Evolutionary conservation across 2,329 filamentous ascomycete species (phyloP).

Genomic region (Fusarium liriodendri): DNA sequence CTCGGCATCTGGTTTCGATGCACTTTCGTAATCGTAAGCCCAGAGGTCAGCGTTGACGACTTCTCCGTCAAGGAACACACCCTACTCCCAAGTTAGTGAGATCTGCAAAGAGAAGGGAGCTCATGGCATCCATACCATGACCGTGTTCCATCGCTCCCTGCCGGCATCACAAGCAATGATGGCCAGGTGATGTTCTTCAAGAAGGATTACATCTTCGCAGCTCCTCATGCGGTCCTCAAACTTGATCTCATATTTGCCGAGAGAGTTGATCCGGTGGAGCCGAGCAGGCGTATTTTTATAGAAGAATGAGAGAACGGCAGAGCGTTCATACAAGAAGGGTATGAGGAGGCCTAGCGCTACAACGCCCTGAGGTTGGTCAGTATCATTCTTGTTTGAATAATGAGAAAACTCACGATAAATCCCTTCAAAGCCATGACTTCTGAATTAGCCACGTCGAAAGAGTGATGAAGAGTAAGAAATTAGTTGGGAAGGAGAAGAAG

Average conservation of each 20-base stretch:
- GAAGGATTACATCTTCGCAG: slow-evolving; percentile 54
- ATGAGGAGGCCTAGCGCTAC: slow-evolving; percentile 14
- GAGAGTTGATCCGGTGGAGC: slow-evolving; percentile 43
- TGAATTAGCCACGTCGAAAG: neutral
- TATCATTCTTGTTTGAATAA: neutral
- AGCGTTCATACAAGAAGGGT: slow-evolving; percentile 28
- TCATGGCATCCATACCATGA: slow-evolving; percentile 48
- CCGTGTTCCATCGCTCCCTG: slow-evolving; percentile 54
- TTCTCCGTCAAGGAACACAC: slow-evolving; percentile 34
- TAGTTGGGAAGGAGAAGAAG: neutral
- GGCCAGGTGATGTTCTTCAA: slow-evolving; percentile 50
- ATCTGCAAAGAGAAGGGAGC: fast-evolving
- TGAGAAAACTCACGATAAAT: neutral
- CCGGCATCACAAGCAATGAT: slow-evolving; percentile 54
- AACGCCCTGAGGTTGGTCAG: slow-evolving; percentile 3
- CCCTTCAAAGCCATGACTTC: slow-evolving; percentile 15
- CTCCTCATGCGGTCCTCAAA: slow-evolving; percentile 52
- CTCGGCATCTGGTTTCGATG: slow-evolving; percentile 16
- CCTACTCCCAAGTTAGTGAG: slow-evolving; percentile 32
- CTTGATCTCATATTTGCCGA: slow-evolving; percentile 45
- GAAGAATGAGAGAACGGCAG: slow-evolving; percentile 32
- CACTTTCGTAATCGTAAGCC: slow-evolving; percentile 50
- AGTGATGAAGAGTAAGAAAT: neutral
- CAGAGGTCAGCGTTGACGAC: slow-evolving; percentile 47
- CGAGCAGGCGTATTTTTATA: slow-evolving; percentile 46